Conservation (phyloP, 192 early-diverging fungal genomes). For the Podila minutissima region DNA sequence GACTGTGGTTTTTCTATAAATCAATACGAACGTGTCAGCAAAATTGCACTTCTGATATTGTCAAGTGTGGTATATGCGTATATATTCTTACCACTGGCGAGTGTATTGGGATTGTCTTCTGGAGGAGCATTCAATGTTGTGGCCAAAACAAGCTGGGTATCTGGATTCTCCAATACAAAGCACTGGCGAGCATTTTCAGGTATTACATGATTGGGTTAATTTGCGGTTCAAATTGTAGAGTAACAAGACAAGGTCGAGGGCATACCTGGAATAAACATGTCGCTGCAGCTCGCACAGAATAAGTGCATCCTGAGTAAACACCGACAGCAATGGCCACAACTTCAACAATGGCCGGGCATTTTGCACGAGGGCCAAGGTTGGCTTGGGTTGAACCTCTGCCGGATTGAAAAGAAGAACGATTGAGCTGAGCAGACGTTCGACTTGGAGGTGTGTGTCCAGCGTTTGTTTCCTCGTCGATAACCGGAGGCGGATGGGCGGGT, state of each 20-base stretch:
- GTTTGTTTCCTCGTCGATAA: neutral
- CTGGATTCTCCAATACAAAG: conserved; percentile 84
- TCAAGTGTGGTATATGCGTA: neutral
- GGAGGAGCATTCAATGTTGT: conserved; percentile 87
- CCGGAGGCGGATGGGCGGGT: conserved; percentile 54
- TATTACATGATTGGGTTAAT: neutral
- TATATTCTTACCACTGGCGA: conserved; percentile 53
- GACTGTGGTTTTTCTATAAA: conserved; percentile 76
- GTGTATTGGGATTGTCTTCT: conserved; percentile 71
- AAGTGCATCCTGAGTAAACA: conserved; percentile 51
- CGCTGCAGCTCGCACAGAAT: conserved; percentile 83
- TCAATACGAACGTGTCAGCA: neutral
- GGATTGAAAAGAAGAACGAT: conserved; percentile 32
- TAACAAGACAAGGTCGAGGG: neutral
- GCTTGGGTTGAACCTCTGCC: conserved; percentile 33
- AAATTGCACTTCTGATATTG: neutral
- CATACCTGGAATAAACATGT: conserved; percentile 79
- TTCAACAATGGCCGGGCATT: conserved; percentile 84
- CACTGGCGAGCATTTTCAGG: conserved; percentile 45
- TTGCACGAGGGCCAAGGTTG: conserved; percentile 51
- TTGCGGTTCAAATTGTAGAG: neutral
- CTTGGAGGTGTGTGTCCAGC: conserved; percentile 9
- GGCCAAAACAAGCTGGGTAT: conserved; percentile 88
- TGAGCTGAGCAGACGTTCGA: conserved; percentile 27
- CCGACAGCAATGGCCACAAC: conserved; percentile 83